phyloP scores from a whole-genome alignment of 139 green algal species.

The Medakamo hakoo region DNA sequence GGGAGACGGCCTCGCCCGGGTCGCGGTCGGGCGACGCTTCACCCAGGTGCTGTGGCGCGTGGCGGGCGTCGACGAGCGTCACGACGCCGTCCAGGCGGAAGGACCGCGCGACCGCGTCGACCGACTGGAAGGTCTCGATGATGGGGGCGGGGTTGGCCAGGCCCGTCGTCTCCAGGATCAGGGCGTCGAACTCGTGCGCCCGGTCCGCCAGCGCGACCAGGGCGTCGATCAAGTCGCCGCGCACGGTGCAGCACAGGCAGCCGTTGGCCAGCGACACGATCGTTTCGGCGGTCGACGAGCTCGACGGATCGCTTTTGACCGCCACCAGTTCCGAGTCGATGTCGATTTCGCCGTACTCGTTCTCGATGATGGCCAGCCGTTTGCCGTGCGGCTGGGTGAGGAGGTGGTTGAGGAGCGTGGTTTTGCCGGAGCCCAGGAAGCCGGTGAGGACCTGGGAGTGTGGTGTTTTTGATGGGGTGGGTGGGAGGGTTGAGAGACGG shows the following conservation, averaged over 20 bases:
- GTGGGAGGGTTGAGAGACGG: neutral
- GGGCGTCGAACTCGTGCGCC: conserved; percentile 64
- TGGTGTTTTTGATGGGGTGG: neutral
- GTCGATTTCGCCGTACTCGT: conserved; percentile 91
- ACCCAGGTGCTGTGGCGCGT: conserved; percentile 33
- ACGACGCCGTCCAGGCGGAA: conserved; percentile 78
- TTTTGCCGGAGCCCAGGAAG: conserved; percentile 75
- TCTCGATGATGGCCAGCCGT: conserved; percentile 77
- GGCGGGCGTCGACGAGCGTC: conserved; percentile 53
- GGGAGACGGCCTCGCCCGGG: conserved; percentile 68
- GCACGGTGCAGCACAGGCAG: conserved; percentile 91
- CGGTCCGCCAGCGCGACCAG: conserved; percentile 53
- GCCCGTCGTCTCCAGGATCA: conserved; percentile 94
- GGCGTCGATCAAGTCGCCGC: conserved; percentile 74
- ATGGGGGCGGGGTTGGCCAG: conserved; percentile 86
- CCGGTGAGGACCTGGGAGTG: conserved; percentile 77
- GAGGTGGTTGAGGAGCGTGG: conserved; percentile 89
- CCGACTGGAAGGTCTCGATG: conserved; percentile 81
- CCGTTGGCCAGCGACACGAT: conserved; percentile 89
- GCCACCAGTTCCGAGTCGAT: conserved; percentile 77
- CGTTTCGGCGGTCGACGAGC: conserved; percentile 34
- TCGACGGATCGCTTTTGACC: conserved; percentile 25
- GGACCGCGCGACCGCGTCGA: conserved; percentile 22
- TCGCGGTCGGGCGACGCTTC: conserved; percentile 32
- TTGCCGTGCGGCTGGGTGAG: conserved; percentile 67